Percentiles rank a stretch among this genome's conserved stretches.
These are phyloP conservation scores for Phlebiopsis gigantea DNA, from an alignment of 768 basidiomycete species.

Conservation along the genomic window DNA sequence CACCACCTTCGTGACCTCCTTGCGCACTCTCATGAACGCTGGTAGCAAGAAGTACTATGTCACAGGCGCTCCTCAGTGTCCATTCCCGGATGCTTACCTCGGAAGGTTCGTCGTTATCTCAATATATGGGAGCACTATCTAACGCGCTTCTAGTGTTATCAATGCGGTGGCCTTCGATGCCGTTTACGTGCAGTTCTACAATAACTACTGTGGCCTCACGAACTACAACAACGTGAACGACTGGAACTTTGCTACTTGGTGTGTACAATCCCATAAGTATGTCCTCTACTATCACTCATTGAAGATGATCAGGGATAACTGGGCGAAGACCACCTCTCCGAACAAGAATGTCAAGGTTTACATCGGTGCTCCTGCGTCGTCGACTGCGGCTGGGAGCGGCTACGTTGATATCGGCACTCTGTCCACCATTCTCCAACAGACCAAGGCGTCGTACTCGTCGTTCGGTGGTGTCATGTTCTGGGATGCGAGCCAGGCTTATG, in stretches of 20 bases:
- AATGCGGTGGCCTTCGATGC: slow-evolving; percentile 64
- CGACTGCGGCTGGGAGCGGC: slow-evolving; percentile 52
- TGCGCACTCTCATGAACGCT: slow-evolving; percentile 45
- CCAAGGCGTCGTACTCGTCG: slow-evolving; percentile 53
- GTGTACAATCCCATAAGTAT: background rate
- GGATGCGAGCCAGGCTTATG: slow-evolving; percentile 28
- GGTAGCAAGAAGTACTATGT: slow-evolving; percentile 63
- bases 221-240: slow-evolving; percentile 39
- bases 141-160: slow-evolving; percentile 35
- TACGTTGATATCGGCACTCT: slow-evolving; percentile 47
- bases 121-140: background rate
- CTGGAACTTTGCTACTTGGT: slow-evolving; percentile 53
- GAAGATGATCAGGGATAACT: slow-evolving; percentile 47
- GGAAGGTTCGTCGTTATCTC: slow-evolving; percentile 25
- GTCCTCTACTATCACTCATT: background rate
- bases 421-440: slow-evolving; percentile 40
- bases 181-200: slow-evolving; percentile 69
- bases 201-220: slow-evolving; percentile 56
- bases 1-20: slow-evolving; percentile 38
- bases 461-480: slow-evolving; percentile 53
- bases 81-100: slow-evolving; percentile 62
- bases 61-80: slow-evolving; percentile 63
- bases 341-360: slow-evolving; percentile 61
- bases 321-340: slow-evolving; percentile 53
- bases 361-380: slow-evolving; percentile 59